A percentile compares a stretch with the other conserved stretches of the same genome.
Conservation (phyloP, 495 filamentous ascomycete species). For the Neohortaea acidophila region DNA sequence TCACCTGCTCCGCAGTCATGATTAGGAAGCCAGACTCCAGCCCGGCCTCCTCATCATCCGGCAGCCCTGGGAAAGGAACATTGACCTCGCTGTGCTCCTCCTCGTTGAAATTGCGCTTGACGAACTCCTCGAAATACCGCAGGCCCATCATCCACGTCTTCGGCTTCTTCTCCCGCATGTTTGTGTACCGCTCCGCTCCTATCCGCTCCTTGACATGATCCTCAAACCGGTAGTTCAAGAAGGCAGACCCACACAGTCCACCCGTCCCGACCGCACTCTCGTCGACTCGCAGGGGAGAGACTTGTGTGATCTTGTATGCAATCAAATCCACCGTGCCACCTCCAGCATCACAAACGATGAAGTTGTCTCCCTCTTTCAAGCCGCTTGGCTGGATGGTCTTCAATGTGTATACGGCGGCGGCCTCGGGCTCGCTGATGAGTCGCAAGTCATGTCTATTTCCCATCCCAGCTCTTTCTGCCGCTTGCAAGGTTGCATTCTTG, state of each 20-base stretch:
- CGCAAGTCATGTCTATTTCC: slow-evolving; percentile 30
- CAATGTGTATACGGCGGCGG: slow-evolving; percentile 40
- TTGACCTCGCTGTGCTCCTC: slow-evolving; percentile 55
- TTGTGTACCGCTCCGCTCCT: slow-evolving; percentile 26
- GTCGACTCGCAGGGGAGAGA: slow-evolving; percentile 16
- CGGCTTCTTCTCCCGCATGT: slow-evolving; percentile 31
- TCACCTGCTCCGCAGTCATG: slow-evolving; percentile 30
- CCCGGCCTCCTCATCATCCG: slow-evolving; percentile 40
- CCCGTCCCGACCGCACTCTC: slow-evolving; percentile 33
- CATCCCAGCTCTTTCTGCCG: slow-evolving; percentile 36
- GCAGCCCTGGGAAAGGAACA: slow-evolving; percentile 55
- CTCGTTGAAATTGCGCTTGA: slow-evolving; percentile 51
- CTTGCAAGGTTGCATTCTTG: slow-evolving; percentile 31
- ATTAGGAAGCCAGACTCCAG: slow-evolving; percentile 30
- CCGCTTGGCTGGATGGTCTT: slow-evolving; percentile 27
- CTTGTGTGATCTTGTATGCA: slow-evolving; percentile 30
- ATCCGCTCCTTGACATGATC: slow-evolving; percentile 30
- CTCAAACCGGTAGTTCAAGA: slow-evolving; percentile 33
- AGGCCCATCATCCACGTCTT: slow-evolving; percentile 59
- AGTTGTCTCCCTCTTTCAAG: slow-evolving; percentile 24
- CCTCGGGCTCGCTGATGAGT: slow-evolving; percentile 47
- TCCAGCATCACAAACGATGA: slow-evolving; percentile 28
- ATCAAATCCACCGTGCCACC: slow-evolving; percentile 31
- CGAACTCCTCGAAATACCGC: slow-evolving; percentile 56
- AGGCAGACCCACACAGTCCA: slow-evolving; percentile 35